phyloP scores from a whole-genome alignment of 176 grass and related monocot genomes.

The Oryza brachyantha region DNA sequence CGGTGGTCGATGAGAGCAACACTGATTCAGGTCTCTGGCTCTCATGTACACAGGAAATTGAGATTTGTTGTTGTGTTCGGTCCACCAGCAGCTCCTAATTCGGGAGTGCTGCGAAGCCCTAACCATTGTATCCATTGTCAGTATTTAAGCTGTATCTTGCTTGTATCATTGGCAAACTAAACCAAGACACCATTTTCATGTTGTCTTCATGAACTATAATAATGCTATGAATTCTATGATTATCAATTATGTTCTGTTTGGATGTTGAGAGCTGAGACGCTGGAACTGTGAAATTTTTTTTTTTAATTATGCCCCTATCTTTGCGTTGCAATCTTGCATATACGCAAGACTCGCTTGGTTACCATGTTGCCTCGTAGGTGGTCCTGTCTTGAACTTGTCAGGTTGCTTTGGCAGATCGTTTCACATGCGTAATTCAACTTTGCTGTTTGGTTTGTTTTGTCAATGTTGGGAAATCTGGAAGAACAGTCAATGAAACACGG shows the following conservation, averaged over 20 bases:
- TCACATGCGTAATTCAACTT: not conserved
- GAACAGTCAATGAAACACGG: not conserved
- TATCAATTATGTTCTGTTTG: not conserved
- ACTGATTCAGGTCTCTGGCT: slow-evolving; percentile 27
- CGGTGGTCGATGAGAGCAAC: slow-evolving; percentile 25
- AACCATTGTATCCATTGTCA: slow-evolving; percentile 40
- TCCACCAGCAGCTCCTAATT: slow-evolving; percentile 18
- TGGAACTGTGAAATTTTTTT: not conserved
- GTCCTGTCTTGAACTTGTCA: not conserved
- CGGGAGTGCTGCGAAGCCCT: slow-evolving; percentile 23
- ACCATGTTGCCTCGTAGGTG: not conserved
- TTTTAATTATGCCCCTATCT: not conserved
- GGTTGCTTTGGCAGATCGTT: not conserved
- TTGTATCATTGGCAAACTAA: slow-evolving; percentile 12
- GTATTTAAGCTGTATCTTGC: slow-evolving; percentile 17
- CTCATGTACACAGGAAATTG: slow-evolving; percentile 37
- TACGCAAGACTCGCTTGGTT: not conserved
- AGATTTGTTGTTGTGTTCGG: slow-evolving; percentile 24
- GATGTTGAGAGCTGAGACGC: not conserved
- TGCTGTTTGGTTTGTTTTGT: not conserved
- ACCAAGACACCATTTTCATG: not conserved
- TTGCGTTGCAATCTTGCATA: not conserved
- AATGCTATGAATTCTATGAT: not conserved
- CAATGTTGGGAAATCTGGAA: not conserved
- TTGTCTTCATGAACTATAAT: slow-evolving; percentile 1